These are phyloP conservation scores for Ceraceosorus guamensis DNA, from an alignment of 1,284 basidiomycete genomes.

Conservation along the genomic window DNA sequence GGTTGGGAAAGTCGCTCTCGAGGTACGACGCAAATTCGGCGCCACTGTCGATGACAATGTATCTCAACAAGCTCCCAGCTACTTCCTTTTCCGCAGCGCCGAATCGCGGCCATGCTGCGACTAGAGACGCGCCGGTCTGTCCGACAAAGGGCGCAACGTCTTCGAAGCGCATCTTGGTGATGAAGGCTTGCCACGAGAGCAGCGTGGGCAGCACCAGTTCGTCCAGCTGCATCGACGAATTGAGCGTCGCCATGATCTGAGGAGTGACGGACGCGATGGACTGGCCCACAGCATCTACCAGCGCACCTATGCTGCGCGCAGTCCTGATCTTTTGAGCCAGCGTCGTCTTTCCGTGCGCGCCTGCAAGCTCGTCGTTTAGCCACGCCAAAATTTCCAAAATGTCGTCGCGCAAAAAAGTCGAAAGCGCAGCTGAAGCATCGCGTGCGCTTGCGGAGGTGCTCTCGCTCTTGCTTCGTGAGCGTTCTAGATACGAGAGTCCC, in stretches of 20 bases:
- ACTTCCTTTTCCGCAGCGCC: slow-evolving; percentile 55
- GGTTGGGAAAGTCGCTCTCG: slow-evolving; percentile 53
- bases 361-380: slow-evolving; percentile 42
- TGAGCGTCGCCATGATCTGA: slow-evolving; percentile 84
- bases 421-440: slow-evolving; percentile 10
- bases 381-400: slow-evolving; percentile 43
- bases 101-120: slow-evolving; percentile 69
- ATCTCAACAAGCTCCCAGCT: slow-evolving; percentile 62
- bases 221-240: slow-evolving; percentile 69
- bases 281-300: slow-evolving; percentile 66
- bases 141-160: slow-evolving; percentile 82
- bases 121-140: slow-evolving; percentile 76
- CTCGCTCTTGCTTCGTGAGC: too few relatives aligned
- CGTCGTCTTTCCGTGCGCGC: slow-evolving; percentile 34
- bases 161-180: slow-evolving; percentile 61
- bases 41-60: slow-evolving; percentile 62
- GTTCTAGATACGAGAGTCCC: too few relatives aligned
- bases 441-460: too few relatives aligned
- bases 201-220: slow-evolving; percentile 73
- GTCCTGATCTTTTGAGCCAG: slow-evolving; percentile 30
- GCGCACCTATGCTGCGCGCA: slow-evolving; percentile 63
- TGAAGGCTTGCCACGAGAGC: slow-evolving; percentile 72
- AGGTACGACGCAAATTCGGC: slow-evolving; percentile 1
- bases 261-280: slow-evolving; percentile 31
- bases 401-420: slow-evolving; percentile 30